Percentiles rank a stretch among this genome's conserved stretches.
Conservation (phyloP, 768 basidiomycete genomes). For the Macrolepiota fuliginosa region DNA sequence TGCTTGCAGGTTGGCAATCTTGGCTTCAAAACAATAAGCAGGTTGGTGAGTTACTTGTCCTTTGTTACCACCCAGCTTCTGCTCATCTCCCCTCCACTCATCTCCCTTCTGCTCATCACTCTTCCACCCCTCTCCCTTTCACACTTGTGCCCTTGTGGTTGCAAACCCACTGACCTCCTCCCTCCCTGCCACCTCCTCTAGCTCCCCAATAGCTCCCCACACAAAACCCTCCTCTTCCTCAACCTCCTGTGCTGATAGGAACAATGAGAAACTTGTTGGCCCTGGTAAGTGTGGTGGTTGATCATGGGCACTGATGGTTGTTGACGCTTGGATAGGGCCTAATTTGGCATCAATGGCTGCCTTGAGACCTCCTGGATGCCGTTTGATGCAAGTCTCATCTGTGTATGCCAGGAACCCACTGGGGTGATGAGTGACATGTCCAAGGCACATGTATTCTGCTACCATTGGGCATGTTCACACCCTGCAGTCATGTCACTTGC, state of each 20-base stretch:
- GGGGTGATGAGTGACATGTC: background rate
- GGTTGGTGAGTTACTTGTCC: background rate
- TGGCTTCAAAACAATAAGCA: constrained; percentile 15
- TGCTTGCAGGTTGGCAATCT: constrained; percentile 8
- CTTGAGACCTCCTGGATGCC: constrained; percentile 1
- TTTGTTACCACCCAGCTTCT: background rate
- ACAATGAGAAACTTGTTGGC: background rate
- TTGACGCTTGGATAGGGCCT: background rate
- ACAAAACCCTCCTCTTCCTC: constrained; percentile 6
- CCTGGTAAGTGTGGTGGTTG: background rate
- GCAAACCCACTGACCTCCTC: constrained; percentile 4
- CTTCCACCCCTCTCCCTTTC: background rate
- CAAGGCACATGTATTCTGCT: background rate
- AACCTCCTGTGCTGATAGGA: background rate
- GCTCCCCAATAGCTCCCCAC: constrained; percentile 6
- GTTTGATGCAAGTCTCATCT: background rate
- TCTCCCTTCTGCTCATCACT: background rate
- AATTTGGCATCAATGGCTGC: constrained; percentile 4
- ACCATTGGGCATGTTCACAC: background rate
- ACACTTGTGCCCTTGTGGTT: constrained; percentile 8
- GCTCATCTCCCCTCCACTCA: background rate
- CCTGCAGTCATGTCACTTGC: background rate
- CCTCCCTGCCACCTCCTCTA: background rate
- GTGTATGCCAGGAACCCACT: background rate
- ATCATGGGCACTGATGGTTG: background rate